Base-by-base conservation (phyloP, 2,329 filamentous ascomycete species). In the Cytospora leucostoma region DNA sequence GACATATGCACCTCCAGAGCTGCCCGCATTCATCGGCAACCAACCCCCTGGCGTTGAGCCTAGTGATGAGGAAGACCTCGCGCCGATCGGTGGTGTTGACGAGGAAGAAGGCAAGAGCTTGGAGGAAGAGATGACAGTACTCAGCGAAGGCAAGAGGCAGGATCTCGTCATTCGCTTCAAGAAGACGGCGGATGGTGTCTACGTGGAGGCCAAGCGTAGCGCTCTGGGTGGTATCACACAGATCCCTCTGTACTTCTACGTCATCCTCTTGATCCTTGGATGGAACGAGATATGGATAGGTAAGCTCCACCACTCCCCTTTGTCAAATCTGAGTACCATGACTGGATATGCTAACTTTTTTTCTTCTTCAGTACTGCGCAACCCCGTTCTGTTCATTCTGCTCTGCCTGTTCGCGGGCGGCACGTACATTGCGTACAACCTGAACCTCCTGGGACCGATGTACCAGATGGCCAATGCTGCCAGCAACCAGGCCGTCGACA, bases 221-320 rank as follows among this genome's bases (percentile, higher is more conserved):
- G 95, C 95, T 50, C 96, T 99, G 73, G 95, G 95, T 61, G 93
- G 94, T 63, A 91, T 99, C 70, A 91, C 93, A 5, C 93, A 97
- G 76, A 88, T 99, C 56, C 95, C 95, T 7, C 79, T 96, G 66
- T 98, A 97, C 77, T 97, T 99, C 76, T 99, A 97, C 71, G 92
- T 87, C 50, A 76, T 98, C 62, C 82, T 99, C 62, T 80, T 99
- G 68, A 91, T 92, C 27, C 82, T 99, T 56, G 95, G 95, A n/a
- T 99, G 95, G 95, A 99, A 99, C 77, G 95, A 99, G 78, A 93
- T 99, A 67, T 81, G 96, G 69, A 91, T 93, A 72, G 92, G 93
- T 96, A 83, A 83, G 90, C 51, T 56, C 15, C 10, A 15, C 11
- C 11, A 1, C n/a, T 21, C 56, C 17, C 56, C 21, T 40, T 40